Evolutionary conservation across 2,329 filamentous ascomycete species (phyloP).

Genomic region (Sphaceloma murrayae): DNA sequence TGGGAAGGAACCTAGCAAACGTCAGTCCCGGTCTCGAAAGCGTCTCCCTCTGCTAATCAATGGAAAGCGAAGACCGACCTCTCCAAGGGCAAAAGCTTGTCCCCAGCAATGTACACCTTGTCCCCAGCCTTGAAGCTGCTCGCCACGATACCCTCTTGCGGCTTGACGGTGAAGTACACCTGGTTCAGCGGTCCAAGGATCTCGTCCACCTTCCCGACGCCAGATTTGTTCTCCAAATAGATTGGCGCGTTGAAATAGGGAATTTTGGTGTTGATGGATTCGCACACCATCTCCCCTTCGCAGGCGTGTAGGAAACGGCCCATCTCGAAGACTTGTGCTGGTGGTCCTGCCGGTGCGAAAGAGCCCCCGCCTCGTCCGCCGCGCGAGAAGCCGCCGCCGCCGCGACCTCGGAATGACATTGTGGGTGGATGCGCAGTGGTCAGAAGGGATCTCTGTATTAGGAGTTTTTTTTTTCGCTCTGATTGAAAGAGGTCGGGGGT

Average conservation of each 20-base stretch:
- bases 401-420: constrained; percentile 23
- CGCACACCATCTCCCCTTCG: constrained; percentile 97
- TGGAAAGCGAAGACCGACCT: constrained; percentile 41
- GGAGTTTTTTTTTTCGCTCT: constrained; percentile 9
- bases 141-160: constrained; percentile 90
- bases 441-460: too few relatives aligned
- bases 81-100: constrained; percentile 91
- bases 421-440: too few relatives aligned
- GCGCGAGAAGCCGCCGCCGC: constrained; percentile 20
- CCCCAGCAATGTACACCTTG: constrained; percentile 90
- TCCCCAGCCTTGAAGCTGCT: constrained; percentile 91
- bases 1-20: constrained; percentile 70
- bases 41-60: background rate
- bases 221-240: constrained; percentile 94
- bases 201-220: constrained; percentile 91
- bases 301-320: constrained; percentile 87
- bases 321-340: constrained; percentile 52
- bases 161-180: constrained; percentile 97
- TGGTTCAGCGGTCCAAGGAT: constrained; percentile 95
- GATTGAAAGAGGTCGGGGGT: background rate
- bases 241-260: constrained; percentile 99
- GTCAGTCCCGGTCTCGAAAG: constrained; percentile 21
- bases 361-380: constrained; percentile 12
- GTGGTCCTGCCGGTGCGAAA: constrained; percentile 12
- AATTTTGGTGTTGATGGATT: constrained; percentile 87